These are phyloP conservation scores for Aegilops sharonensis DNA, from an alignment of 176 grass and related monocot genomes.

Conservation along the genomic window DNA sequence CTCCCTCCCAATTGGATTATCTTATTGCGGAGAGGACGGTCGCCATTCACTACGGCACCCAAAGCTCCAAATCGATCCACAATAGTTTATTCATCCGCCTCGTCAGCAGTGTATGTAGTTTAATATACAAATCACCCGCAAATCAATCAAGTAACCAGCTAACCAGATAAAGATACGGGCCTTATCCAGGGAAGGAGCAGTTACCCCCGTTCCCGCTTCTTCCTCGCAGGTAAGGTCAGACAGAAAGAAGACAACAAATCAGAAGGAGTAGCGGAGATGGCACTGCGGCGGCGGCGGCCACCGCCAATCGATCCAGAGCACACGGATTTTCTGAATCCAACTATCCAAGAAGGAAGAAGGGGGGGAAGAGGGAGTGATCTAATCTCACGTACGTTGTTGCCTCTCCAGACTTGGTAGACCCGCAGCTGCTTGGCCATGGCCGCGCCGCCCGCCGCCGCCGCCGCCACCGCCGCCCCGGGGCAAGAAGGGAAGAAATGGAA, in stretches of 20 bases:
- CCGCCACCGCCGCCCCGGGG: background rate
- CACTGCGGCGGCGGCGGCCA: background rate
- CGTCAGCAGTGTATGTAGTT: background rate
- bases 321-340: background rate
- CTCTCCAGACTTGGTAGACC: conserved; percentile 79
- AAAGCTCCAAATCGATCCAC: conserved; percentile 8
- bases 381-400: conserved; percentile 69
- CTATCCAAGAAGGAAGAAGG: background rate
- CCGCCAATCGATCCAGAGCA: background rate
- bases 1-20: conserved; percentile 19
- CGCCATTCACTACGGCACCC: background rate
- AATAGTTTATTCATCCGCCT: conserved; percentile 29
- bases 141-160: background rate
- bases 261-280: background rate
- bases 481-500: background rate
- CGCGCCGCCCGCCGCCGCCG: conserved; percentile 2
- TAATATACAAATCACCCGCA: conserved; percentile 20
- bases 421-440: conserved; percentile 70
- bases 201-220: background rate
- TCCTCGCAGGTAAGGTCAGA: background rate
- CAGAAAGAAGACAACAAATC: conserved; percentile 1
- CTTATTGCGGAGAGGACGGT: conserved; percentile 18
- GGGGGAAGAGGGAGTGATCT: background rate
- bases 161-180: background rate
- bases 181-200: background rate